These are phyloP conservation scores for Sporothrix pallida DNA, from an alignment of 2,329 filamentous ascomycete species.

Conservation along the genomic window DNA sequence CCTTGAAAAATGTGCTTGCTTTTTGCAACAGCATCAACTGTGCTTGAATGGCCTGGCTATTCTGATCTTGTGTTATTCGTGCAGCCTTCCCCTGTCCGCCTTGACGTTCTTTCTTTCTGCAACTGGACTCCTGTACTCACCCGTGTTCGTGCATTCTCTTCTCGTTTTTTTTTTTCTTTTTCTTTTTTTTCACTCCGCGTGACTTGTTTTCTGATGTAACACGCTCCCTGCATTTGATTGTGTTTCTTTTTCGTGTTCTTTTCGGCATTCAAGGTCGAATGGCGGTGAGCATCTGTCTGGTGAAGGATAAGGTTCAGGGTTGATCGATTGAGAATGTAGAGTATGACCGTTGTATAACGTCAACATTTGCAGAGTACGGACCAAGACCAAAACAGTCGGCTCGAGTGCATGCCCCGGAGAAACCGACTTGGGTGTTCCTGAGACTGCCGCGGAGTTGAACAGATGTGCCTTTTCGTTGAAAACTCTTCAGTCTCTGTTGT, in stretches of 20 bases:
- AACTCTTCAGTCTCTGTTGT: not conserved
- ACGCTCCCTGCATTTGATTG: not conserved
- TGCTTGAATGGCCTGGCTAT: too few species aligned
- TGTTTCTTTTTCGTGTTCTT: not conserved
- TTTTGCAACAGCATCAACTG: too few species aligned
- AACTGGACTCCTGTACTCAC: not conserved
- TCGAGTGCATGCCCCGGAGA: not conserved
- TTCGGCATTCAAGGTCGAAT: not conserved
- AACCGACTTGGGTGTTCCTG: not conserved
- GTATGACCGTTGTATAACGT: not conserved
- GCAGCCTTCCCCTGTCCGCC: not conserved
- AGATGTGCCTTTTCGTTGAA: not conserved
- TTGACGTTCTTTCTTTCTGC: not conserved
- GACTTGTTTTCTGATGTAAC: conserved; percentile 1
- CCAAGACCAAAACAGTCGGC: too few species aligned
- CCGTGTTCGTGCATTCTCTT: not conserved
- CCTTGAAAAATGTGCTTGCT: too few species aligned
- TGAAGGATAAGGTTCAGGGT: not conserved
- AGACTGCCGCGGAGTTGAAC: not conserved
- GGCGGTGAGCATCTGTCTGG: not conserved
- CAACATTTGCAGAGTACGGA: too few species aligned
- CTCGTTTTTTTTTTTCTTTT: too few species aligned
- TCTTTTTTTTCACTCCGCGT: not conserved
- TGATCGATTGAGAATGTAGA: not conserved
- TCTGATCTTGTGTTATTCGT: not conserved